Evolutionary conservation across 2,329 filamentous ascomycete species (phyloP), one percentile per base, ranked within the genome.

Genomic region (Epichloe hybrida): DNA sequence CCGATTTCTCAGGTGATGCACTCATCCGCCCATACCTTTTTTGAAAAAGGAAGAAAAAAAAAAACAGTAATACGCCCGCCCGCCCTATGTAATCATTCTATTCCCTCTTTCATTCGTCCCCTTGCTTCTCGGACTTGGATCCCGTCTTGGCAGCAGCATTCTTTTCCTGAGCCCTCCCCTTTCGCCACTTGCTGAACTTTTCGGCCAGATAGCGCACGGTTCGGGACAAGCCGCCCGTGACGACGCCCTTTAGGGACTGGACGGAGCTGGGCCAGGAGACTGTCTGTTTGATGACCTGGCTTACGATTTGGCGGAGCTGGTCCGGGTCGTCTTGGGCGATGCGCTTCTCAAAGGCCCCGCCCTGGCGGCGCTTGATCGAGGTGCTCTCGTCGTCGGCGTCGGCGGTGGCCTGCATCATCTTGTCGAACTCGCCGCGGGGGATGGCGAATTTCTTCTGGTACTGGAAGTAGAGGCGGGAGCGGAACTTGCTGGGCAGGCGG

Each of bases 381-480:
- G 72, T 72, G 42, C 84, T 79, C 46, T 51, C 45, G 60, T 87
- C 83, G 50, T 93, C 85, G 50, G 77, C 83, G 51, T 93, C 85
- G 51, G 77, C 78, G 41, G 76, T 80, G n/a, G 81, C 78, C 53
- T 87, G 77, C 67, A 96, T 83, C 81, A 97, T 90, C 60, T 80
- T 77, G 60, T 86, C 74, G 65, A 95, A 98, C 50, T 95, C 88
- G 4, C 79, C 77, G 15, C 82, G 81, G 0, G 0, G 88, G 42
- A 98, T 93, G 51, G 79, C 77, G 61, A 90, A 94, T 61, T 95
- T 91, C 64, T 84, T 83, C 66, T 95, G 90, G 66, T 96, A 98
- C 61, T 90, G 83, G 66, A 95, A 95, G 70, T 98, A 98, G 0
- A 98, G 73, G 53, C 88, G 90, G 50, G 86, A 80, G 38, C 93